Evolutionary conservation across 169 alveolate species (phyloP), one percentile per base, ranked within the genome.

Genomic region (Plasmodium fragile): DNA sequence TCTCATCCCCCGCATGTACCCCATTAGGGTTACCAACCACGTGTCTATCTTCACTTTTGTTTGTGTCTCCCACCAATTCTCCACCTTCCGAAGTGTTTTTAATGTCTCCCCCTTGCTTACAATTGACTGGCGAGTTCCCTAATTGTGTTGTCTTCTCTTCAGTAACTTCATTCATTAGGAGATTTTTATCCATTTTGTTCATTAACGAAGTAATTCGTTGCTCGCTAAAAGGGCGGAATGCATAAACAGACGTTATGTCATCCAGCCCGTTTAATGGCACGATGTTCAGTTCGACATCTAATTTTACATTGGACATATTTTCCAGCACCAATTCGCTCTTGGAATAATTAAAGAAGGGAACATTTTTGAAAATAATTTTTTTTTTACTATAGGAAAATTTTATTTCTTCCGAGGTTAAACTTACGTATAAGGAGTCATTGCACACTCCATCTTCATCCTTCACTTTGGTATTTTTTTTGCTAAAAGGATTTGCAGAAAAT

Each of bases 271-370:
- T 65, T 59, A 36, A 8, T 39, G 94, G 94, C 59, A 79, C 36
- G 45, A 89, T 89, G 71, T 13, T 55, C 55, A 89, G 49, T 71
- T 89, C 94, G 13, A 39, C 90, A 78, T 22, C 36, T 65, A 77
- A 65, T 34, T 78, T 89, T 55, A 77, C 84, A 52, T 89, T 77
- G 41, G 94, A 78, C 49, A 36, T 28, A 78, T 89, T 89, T 89
- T 89, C 89, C 32, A 89, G 45, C 16, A 79, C 18, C 25, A 89
- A 55, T 41, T 89, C 78, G 49, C 81, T 78, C 81, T 89, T 32
- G 18, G 94, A 77, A 89, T 89, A 89, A 59, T 89, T 89, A 36
- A 89, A 78, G 70, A 78, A 89, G 13, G 94, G 87, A 13, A 89
- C 81, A 89, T 89, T 89, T 89, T 77, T 77, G 49, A 89, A 89